phyloP scores from a whole-genome alignment of 352 stramenopile species.

The Thraustochytrium striatum region DNA sequence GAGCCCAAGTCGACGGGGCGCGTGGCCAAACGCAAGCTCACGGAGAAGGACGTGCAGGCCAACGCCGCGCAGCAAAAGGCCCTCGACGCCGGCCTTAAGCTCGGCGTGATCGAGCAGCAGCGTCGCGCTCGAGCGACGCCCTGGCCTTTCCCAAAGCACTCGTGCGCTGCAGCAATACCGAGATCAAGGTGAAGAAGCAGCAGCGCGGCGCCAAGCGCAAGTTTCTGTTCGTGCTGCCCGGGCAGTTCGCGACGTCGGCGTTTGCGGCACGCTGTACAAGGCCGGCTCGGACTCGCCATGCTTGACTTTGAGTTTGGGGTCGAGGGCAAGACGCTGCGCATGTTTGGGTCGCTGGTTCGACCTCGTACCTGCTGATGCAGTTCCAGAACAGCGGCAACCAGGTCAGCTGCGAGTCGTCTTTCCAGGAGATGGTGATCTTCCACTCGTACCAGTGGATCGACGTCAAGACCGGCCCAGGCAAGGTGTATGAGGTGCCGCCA shows the following conservation, averaged over 20 bases:
- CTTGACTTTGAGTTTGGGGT: neutral
- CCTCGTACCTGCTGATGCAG: neutral
- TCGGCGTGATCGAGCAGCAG: neutral
- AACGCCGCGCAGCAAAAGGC: neutral
- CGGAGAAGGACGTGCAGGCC: neutral
- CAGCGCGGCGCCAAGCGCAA: neutral
- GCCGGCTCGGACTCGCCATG: neutral
- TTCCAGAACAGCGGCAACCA: neutral
- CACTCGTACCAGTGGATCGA: neutral
- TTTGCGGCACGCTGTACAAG: neutral
- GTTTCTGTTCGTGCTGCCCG: neutral
- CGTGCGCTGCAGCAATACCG: neutral
- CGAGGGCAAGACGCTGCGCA: neutral
- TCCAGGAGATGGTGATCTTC: neutral
- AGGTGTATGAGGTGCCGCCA: too few relatives aligned
- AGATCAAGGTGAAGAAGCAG: neutral
- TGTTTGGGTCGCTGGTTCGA: neutral
- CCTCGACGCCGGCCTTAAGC: neutral
- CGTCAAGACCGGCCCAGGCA: too few relatives aligned
- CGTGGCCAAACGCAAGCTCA: neutral
- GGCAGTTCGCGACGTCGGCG: neutral
- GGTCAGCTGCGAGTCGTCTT: neutral
- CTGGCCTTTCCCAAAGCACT: neutral
- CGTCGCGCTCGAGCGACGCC: neutral
- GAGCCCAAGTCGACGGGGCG: too few relatives aligned